Conservation (phyloP, 805 yeast species). For the Zygotorulaspora florentina region DNA sequence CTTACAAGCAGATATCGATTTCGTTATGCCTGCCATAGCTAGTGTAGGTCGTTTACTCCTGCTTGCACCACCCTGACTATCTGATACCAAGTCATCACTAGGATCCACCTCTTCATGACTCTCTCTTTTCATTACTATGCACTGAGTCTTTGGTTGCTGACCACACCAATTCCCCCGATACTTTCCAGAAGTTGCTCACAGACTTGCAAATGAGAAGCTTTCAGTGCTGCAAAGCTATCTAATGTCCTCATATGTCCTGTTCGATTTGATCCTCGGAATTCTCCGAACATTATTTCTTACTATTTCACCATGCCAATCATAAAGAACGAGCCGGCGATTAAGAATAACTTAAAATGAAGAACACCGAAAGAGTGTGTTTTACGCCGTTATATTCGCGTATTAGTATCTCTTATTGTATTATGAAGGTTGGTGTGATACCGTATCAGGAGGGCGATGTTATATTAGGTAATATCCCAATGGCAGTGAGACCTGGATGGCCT, state of each 20-base stretch:
- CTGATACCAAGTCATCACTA: not conserved
- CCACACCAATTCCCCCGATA: not conserved
- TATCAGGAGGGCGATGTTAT: conserved; percentile 30
- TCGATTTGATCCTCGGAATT: not conserved
- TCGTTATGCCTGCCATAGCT: conserved; percentile 43
- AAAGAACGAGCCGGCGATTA: not conserved
- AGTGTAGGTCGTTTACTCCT: conserved; percentile 17
- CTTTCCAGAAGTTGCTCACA: not conserved
- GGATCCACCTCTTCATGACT: not conserved
- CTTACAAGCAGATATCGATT: conserved; percentile 80
- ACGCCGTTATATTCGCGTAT: not conserved
- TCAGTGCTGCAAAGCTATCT: not conserved
- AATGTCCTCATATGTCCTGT: not conserved
- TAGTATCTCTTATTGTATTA: not conserved
- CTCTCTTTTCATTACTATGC: conserved; percentile 3
- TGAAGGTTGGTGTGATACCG: conserved; percentile 31
- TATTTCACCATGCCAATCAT: not conserved
- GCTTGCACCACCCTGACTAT: conserved; percentile 1
- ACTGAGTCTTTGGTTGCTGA: not conserved
- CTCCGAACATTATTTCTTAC: not conserved
- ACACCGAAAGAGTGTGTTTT: not conserved
- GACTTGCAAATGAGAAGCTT: not conserved
- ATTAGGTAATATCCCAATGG: conserved; percentile 2
- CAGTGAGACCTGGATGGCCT: conserved; percentile 25
- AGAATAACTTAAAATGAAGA: not conserved